Percentiles rank a stretch among this genome's conserved stretches.
These are phyloP conservation scores for Veloboletus limbatus DNA, from an alignment of 1,284 basidiomycete genomes.

Conservation along the genomic window DNA sequence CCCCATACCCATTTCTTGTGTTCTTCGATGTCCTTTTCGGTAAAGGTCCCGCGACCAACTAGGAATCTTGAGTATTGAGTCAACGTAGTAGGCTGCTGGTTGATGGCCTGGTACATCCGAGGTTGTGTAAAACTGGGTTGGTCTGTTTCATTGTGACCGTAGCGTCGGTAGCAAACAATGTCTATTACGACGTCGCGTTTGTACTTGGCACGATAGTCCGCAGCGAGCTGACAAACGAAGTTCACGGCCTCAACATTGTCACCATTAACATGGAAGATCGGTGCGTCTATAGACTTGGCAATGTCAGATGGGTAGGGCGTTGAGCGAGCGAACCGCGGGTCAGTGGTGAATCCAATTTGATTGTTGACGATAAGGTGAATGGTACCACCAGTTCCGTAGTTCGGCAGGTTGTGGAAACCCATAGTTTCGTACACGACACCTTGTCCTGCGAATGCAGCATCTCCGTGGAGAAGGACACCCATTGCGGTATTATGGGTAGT, in stretches of 20 bases:
- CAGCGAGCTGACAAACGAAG: constrained; percentile 96
- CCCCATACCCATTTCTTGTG: constrained; percentile 99
- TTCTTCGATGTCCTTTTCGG: constrained; percentile 95
- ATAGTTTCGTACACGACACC: constrained; percentile 99
- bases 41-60: constrained; percentile 90
- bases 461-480: constrained; percentile 95
- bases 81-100: constrained; percentile 90
- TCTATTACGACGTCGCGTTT: constrained; percentile 99
- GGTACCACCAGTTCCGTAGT: constrained; percentile 97
- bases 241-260: constrained; percentile 99
- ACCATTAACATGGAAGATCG: constrained; percentile 99
- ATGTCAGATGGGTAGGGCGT: constrained; percentile 99
- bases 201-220: constrained; percentile 97
- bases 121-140: constrained; percentile 99
- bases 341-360: constrained; percentile 99
- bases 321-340: constrained; percentile 95
- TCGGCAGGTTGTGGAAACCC: constrained; percentile 95
- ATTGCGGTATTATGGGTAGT: constrained; percentile 78
- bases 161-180: constrained; percentile 97
- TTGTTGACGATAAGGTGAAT: constrained; percentile 99
- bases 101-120: constrained; percentile 97
- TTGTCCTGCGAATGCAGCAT: constrained; percentile 98
- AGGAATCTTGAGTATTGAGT: constrained; percentile 92
- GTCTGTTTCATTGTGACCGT: constrained; percentile 99
- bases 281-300: constrained; percentile 97